A percentile compares a stretch with the other conserved stretches of the same genome.
Evolutionary conservation across 352 stramenopile genomes (phyloP).

Genomic region (Achlya hypogyna): DNA sequence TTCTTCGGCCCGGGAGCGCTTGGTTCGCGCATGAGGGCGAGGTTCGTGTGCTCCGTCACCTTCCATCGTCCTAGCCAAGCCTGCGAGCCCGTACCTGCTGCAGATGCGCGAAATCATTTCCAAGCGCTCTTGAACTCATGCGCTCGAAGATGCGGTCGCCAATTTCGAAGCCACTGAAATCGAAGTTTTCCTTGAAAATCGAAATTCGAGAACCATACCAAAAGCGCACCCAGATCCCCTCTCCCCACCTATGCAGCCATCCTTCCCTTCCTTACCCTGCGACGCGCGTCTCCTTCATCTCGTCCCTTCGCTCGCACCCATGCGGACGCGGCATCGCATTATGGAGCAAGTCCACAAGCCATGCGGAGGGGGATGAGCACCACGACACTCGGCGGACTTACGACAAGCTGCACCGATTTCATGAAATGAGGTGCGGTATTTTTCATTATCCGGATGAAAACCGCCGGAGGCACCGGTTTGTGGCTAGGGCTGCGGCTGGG

Average conservation of each 20-base stretch:
- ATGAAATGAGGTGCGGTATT: neutral
- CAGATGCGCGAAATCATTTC: constrained; percentile 59
- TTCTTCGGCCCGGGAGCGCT: no score
- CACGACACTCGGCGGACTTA: neutral
- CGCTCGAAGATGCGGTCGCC: neutral
- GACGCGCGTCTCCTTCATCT: no score
- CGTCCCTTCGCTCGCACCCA: no score
- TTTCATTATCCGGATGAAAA: neutral
- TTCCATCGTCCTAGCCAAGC: neutral
- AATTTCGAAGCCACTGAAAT: constrained; percentile 5
- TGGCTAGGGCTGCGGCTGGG: neutral
- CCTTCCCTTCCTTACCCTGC: no score
- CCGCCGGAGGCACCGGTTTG: neutral
- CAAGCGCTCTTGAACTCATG: neutral
- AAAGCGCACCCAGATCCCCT: neutral
- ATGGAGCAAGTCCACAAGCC: neutral
- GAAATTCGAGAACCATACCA: neutral
- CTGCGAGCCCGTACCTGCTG: constrained; percentile 38
- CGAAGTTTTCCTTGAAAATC: constrained; percentile 3
- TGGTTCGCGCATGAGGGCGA: no score
- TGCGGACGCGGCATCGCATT: no score
- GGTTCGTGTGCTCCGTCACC: no score
- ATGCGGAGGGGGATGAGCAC: neutral
- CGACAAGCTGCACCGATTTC: neutral
- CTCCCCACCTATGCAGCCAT: neutral